phyloP scores from a whole-genome alignment of 1,139 yeast genomes.

The Suhomyces choctaworum region DNA sequence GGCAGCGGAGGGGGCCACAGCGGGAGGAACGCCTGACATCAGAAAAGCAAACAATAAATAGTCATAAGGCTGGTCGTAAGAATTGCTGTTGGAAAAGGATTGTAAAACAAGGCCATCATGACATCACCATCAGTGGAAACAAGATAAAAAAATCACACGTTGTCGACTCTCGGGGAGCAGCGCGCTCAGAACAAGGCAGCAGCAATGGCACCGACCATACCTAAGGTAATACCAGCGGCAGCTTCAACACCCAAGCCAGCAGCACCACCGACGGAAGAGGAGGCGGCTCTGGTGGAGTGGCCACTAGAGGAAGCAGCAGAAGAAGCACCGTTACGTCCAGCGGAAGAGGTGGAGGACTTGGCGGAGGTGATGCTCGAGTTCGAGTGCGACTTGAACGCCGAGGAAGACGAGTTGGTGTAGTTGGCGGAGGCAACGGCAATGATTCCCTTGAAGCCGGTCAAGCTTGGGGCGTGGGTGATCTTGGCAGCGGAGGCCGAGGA shows the following conservation, averaged over 20 bases:
- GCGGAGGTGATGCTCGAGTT: conserved; percentile 17
- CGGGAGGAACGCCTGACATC: neutral
- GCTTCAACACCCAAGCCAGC: conserved; percentile 33
- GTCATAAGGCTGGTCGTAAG: conserved; percentile 7
- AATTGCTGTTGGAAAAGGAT: conserved; percentile 4
- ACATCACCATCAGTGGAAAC: conserved; percentile 6
- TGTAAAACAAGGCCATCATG: conserved; percentile 4
- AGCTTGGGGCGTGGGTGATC: conserved; percentile 20
- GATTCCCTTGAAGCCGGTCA: conserved; percentile 45
- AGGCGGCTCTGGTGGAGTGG: conserved; percentile 8
- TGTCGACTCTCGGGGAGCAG: conserved; percentile 5
- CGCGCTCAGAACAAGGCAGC: conserved; percentile 46
- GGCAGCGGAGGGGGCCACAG: too few species aligned
- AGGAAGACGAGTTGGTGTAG: conserved; percentile 22
- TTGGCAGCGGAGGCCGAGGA: conserved; percentile 20
- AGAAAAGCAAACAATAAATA: conserved; percentile 10
- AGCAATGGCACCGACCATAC: conserved; percentile 51
- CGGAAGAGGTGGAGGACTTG: conserved; percentile 10
- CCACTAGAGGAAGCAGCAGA: conserved; percentile 2
- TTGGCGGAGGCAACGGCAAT: conserved; percentile 47
- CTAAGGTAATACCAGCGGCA: conserved; percentile 43
- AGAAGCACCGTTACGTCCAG: conserved; percentile 31
- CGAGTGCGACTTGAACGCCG: conserved; percentile 17
- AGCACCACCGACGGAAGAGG: conserved; percentile 32
- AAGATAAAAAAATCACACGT: conserved; percentile 3